These are phyloP conservation scores for Diaporthe nobilis DNA, from an alignment of 2,329 filamentous ascomycete species.

Conservation along the genomic window DNA sequence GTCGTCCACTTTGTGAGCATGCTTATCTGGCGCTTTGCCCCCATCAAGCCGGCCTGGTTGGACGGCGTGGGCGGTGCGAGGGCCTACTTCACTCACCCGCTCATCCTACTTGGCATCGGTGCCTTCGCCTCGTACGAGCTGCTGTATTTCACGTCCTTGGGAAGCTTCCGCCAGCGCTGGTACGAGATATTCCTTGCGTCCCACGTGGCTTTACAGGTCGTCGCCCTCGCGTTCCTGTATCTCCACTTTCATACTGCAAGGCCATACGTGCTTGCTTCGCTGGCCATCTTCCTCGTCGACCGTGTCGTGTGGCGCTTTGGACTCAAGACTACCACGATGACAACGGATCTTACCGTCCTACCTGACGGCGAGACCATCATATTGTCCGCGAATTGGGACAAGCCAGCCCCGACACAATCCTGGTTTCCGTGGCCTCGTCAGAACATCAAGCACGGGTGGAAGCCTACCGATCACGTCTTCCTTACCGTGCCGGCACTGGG, in stretches of 20 bases:
- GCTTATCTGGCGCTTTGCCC: constrained; percentile 67
- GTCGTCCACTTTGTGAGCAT: constrained; percentile 69
- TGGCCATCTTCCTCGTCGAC: constrained; percentile 71
- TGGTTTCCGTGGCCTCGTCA: constrained; percentile 44
- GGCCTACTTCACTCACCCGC: constrained; percentile 64
- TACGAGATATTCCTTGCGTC: constrained; percentile 74
- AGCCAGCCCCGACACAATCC: constrained; percentile 32
- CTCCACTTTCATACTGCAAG: constrained; percentile 69
- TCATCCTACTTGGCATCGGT: constrained; percentile 67
- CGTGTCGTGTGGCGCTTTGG: constrained; percentile 69
- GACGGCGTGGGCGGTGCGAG: constrained; percentile 52
- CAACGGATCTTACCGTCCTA: constrained; percentile 66
- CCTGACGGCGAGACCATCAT: constrained; percentile 70
- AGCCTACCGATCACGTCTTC: constrained; percentile 75
- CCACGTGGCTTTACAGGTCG: constrained; percentile 70
- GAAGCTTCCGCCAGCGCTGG: constrained; percentile 70
- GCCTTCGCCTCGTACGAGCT: constrained; percentile 71
- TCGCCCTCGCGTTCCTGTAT: constrained; percentile 69
- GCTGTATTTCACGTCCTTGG: constrained; percentile 74
- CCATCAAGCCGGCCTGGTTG: constrained; percentile 62
- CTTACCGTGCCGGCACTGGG: constrained; percentile 70
- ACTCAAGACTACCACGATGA: constrained; percentile 63
- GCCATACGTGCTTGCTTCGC: constrained; percentile 66
- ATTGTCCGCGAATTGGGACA: constrained; percentile 57
- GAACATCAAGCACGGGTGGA: constrained; percentile 67